These are phyloP conservation scores for Fusarium aywerte DNA, from an alignment of 2,329 filamentous ascomycete species.

Conservation along the genomic window DNA sequence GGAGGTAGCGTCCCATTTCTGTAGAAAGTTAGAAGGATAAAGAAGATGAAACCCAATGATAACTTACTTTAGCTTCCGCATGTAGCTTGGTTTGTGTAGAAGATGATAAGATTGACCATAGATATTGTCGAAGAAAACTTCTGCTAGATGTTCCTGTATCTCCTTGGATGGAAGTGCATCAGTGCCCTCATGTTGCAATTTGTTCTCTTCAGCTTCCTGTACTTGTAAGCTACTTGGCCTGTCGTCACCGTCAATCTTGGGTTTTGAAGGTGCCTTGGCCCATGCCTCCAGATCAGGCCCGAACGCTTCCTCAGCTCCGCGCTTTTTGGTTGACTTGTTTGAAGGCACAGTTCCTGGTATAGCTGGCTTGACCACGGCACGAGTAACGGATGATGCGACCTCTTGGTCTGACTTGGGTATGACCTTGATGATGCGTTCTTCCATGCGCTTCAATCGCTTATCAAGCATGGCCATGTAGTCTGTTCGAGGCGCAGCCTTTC, in stretches of 20 bases:
- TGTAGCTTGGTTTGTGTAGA: constrained; percentile 96
- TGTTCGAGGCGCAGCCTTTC: constrained; percentile 92
- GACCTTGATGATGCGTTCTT: constrained; percentile 95
- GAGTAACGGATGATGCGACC: constrained; percentile 71
- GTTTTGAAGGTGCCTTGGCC: constrained; percentile 70
- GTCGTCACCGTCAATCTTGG: constrained; percentile 58
- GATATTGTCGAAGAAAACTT: constrained; percentile 94
- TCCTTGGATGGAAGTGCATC: constrained; percentile 86
- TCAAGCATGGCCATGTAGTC: constrained; percentile 99
- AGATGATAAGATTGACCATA: constrained; percentile 96
- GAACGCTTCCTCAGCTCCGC: constrained; percentile 88
- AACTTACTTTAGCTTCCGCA: constrained; percentile 80
- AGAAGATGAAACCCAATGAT: constrained; percentile 19
- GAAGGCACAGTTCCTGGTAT: constrained; percentile 65
- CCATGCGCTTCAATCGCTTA: constrained; percentile 95
- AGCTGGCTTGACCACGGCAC: constrained; percentile 86
- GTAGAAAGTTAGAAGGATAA: constrained; percentile 12
- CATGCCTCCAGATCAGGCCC: constrained; percentile 82
- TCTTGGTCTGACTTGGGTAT: constrained; percentile 88
- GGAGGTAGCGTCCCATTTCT: constrained; percentile 75
- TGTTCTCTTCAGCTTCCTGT: constrained; percentile 77
- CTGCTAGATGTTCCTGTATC: constrained; percentile 90
- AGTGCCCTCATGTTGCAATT: constrained; percentile 81
- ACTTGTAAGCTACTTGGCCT: constrained; percentile 63
- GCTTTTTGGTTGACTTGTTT: constrained; percentile 74